phyloP scores from a whole-genome alignment of 805 yeast species.

The Yarrowia osloensis region DNA sequence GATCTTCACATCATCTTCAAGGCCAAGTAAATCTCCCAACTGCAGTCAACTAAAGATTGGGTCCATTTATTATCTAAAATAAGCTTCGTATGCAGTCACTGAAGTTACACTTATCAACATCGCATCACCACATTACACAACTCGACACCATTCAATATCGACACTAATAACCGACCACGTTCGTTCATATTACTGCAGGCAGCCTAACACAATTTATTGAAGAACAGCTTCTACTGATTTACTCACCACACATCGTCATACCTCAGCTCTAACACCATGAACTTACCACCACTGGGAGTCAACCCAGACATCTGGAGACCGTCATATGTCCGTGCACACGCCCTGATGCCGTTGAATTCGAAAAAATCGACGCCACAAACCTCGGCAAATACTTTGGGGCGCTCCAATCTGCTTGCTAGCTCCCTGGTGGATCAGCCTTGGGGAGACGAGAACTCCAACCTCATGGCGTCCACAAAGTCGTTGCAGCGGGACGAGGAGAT shows the following conservation, averaged over 20 bases:
- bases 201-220: no score
- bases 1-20: no score
- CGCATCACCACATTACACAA: neutral
- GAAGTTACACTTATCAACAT: neutral
- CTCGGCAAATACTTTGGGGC: neutral
- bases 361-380: neutral
- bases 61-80: neutral
- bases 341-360: constrained; percentile 9
- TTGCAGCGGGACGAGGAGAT: constrained; percentile 32
- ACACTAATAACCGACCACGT: neutral
- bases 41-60: neutral
- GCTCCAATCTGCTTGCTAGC: neutral
- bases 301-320: constrained; percentile 25
- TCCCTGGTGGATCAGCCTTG: constrained; percentile 22
- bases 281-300: constrained; percentile 11
- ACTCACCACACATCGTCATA: neutral
- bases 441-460: constrained; percentile 24
- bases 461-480: constrained; percentile 12
- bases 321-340: constrained; percentile 7
- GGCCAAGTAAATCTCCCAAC: no score
- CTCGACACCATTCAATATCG: neutral
- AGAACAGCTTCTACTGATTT: neutral
- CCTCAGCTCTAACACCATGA: neutral
- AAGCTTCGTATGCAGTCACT: neutral
- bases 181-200: neutral